These are phyloP conservation scores for Calonectria multiphialidica DNA, from an alignment of 2,329 filamentous ascomycete species.

Conservation along the genomic window DNA sequence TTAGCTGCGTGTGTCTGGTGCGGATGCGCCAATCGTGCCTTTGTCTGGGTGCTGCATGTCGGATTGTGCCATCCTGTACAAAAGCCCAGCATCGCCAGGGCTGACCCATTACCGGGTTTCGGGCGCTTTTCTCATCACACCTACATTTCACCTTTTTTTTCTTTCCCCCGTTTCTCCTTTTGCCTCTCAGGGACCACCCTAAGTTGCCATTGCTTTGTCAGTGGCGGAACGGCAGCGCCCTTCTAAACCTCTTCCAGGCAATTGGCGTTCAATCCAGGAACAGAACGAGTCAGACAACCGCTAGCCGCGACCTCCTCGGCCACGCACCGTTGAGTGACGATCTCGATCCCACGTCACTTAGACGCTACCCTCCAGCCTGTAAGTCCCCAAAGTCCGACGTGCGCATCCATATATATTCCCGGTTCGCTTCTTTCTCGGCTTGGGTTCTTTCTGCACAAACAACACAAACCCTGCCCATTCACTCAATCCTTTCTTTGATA, in stretches of 20 bases:
- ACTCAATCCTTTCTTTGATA: background rate
- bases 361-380: slow-evolving; percentile 4
- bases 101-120: background rate
- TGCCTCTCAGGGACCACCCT: background rate
- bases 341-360: slow-evolving; percentile 10
- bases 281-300: slow-evolving; percentile 18
- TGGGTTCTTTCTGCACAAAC: background rate
- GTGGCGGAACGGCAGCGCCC: slow-evolving; percentile 7
- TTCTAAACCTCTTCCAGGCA: slow-evolving; percentile 13
- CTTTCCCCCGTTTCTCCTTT: background rate
- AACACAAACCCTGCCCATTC: background rate
- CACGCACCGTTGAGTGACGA: background rate
- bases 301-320: slow-evolving; percentile 4
- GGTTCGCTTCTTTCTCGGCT: background rate
- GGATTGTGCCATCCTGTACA: background rate
- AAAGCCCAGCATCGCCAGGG: slow-evolving; percentile 2
- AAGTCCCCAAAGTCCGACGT: background rate
- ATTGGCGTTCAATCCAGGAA: slow-evolving; percentile 11
- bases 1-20: slow-evolving; percentile 20
- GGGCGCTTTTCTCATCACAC: slow-evolving; percentile 6
- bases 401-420: slow-evolving; percentile 11
- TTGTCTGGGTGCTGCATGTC: background rate
- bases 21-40: slow-evolving; percentile 13
- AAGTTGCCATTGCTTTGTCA: background rate
- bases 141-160: background rate